Base-by-base conservation (phyloP, 2,329 filamentous ascomycete genomes). In the Laburnicola sp. region DNA sequence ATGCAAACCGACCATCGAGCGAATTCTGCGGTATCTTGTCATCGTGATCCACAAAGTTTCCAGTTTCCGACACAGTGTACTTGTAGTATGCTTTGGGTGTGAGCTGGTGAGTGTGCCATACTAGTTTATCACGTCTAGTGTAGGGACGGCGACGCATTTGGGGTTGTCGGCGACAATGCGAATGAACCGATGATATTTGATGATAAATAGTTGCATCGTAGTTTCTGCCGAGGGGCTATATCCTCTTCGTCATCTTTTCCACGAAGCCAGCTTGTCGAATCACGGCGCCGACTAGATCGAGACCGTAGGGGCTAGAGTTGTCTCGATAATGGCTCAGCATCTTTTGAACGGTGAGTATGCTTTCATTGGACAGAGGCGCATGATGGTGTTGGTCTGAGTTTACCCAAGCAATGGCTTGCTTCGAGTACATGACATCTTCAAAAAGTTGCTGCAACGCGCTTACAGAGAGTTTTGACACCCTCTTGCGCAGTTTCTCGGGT, bases 31-130 rank as follows among this genome's bases (percentile, higher is more conserved):
- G 84, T 22, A 95, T 84, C 72, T 93, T 93, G 76, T 95, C 91
- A 69, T 94, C 87, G 64, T 95, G 90, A 65, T 92, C 85, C 59
- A 93, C 81, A 64, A 91, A 89, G 42, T 80, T 82, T 1, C 63
- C 64, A 4, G 78, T 80, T 22, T 69, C 68, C 0, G 44, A 48
- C 1, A 79, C 65, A 1, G 82, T 86, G 65, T 82, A 86, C 2
- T 66, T 52, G 60, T 83, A 86, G 72, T 94, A 94, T 3, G 75
- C 64, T 2, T 67, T 63, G 0, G 89, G 86, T 6, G 76, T 81
- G 2, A 93, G 81, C 66, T 93, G 87, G 62, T 93, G 88, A 0
- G 88, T 93, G 66, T 95, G 90, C 65, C 88, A 91, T 0, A 82
- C 87, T 0, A 91, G 75, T 64, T 91, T 88, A 16, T 16, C 4